phyloP scores from a whole-genome alignment of 2,329 filamentous ascomycete genomes.

The Diaporthe sp. region DNA sequence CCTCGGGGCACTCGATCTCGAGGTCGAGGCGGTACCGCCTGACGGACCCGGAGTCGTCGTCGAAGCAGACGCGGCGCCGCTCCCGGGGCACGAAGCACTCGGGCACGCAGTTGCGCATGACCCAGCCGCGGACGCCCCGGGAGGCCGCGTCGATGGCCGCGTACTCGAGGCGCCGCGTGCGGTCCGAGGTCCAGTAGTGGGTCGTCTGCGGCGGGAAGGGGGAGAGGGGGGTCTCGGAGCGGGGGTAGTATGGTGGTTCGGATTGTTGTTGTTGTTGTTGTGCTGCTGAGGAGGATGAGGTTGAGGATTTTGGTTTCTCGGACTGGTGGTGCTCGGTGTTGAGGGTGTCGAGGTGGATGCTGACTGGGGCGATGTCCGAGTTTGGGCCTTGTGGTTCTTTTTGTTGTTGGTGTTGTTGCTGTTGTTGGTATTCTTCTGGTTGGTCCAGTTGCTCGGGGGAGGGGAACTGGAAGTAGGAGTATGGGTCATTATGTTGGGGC shows the following conservation, averaged over 20 bases:
- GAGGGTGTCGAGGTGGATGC: conserved; percentile 39
- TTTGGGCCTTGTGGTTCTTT: conserved; percentile 21
- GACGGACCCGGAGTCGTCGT: conserved; percentile 75
- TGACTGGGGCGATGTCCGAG: conserved; percentile 36
- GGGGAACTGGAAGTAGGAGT: conserved; percentile 59
- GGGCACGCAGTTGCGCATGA: conserved; percentile 69
- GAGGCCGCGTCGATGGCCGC: conserved; percentile 76
- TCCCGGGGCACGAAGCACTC: conserved; percentile 71
- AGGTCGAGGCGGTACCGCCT: conserved; percentile 73
- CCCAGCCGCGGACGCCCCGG: conserved; percentile 72
- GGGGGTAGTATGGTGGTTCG: too few relatives aligned
- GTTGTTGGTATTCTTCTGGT: conserved; percentile 20
- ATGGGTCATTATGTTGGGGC: conserved; percentile 47
- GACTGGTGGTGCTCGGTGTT: conserved; percentile 15
- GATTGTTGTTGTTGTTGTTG: conserved; percentile 36
- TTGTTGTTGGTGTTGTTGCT: conserved; percentile 1
- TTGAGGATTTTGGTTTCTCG: conserved; percentile 54
- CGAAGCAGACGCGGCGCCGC: conserved; percentile 67
- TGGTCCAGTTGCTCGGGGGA: conserved; percentile 38
- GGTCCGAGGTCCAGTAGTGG: conserved; percentile 77
- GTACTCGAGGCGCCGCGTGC: conserved; percentile 74
- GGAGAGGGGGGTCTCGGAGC: conserved; percentile 47
- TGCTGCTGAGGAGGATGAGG: conserved; percentile 43
- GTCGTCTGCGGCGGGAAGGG: conserved; percentile 69
- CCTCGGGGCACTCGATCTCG: conserved; percentile 52